Evolutionary conservation across 1,139 yeast genomes (phyloP).

Genomic region (Keqinozyma sinolaborantium): DNA sequence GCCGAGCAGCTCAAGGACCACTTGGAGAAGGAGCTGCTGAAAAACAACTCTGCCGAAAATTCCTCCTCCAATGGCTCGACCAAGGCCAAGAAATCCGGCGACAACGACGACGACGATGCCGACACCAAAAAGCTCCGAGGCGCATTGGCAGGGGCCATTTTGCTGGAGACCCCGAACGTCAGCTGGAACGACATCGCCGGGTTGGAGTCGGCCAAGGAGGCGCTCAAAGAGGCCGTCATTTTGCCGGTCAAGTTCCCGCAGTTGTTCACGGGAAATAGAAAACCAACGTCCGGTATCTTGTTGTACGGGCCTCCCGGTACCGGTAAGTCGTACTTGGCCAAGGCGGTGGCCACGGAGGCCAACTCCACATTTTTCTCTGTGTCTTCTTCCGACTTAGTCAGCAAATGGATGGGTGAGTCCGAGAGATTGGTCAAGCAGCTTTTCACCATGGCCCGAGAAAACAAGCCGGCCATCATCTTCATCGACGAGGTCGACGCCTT

Average conservation of each 20-base stretch:
- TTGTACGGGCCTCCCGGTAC: slow-evolving; percentile 99
- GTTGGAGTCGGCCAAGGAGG: slow-evolving; percentile 90
- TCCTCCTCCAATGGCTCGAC: slow-evolving; percentile 53
- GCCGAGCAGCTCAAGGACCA: slow-evolving; percentile 95
- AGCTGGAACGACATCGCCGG: slow-evolving; percentile 97
- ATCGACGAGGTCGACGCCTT: slow-evolving; percentile 98
- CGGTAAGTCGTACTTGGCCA: slow-evolving; percentile 94
- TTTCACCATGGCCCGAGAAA: slow-evolving; percentile 94
- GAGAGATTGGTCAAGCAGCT: slow-evolving; percentile 93
- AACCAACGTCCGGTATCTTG: slow-evolving; percentile 88
- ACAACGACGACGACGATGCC: slow-evolving; percentile 63
- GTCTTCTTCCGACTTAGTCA: slow-evolving; percentile 88
- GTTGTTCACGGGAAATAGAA: slow-evolving; percentile 87
- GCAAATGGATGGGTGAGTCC: slow-evolving; percentile 99
- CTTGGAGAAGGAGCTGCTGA: slow-evolving; percentile 59
- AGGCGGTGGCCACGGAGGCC: slow-evolving; percentile 98
- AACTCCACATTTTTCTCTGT: slow-evolving; percentile 95
- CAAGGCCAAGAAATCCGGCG: slow-evolving; percentile 51
- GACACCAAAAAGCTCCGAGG: slow-evolving; percentile 87
- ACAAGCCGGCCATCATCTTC: slow-evolving; percentile 90
- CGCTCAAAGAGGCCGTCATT: slow-evolving; percentile 95
- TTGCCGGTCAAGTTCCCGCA: slow-evolving; percentile 88
- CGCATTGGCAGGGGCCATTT: slow-evolving; percentile 88
- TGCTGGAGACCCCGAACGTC: slow-evolving; percentile 90
- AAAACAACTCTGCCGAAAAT: slow-evolving; percentile 46